phyloP scores from a whole-genome alignment of 352 stramenopile species.

The Pythium brassicae region DNA sequence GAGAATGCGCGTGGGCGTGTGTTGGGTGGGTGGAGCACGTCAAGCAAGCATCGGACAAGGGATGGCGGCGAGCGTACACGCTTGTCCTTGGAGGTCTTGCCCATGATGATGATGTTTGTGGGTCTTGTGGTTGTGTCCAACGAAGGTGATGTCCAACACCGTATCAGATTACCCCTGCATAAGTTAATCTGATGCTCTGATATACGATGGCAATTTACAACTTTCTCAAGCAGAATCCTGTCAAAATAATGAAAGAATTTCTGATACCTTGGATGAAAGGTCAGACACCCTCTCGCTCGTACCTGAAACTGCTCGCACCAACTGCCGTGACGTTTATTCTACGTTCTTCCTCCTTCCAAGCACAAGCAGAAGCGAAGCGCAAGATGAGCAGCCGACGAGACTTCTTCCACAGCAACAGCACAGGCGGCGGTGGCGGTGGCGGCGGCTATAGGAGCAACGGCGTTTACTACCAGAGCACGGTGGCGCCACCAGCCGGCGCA shows the following conservation, averaged over 20 bases:
- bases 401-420: slow-evolving; percentile 2
- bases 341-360: too few species aligned
- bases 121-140: background rate
- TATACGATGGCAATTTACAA: background rate
- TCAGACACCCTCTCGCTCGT: too few species aligned
- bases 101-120: slow-evolving; percentile 38
- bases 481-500: background rate
- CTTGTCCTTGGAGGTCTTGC: slow-evolving; percentile 90
- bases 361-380: background rate
- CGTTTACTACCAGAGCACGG: slow-evolving; percentile 12
- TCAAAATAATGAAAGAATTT: too few species aligned
- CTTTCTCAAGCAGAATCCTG: too few species aligned
- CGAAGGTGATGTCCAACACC: background rate
- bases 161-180: background rate
- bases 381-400: slow-evolving; percentile 7
- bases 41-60: too few species aligned
- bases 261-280: too few species aligned
- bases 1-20: background rate
- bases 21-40: too few species aligned
- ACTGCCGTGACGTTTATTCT: too few species aligned
- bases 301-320: too few species aligned
- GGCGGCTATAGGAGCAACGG: slow-evolving; percentile 12
- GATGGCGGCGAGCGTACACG: slow-evolving; percentile 39
- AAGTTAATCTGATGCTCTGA: background rate
- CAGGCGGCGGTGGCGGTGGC: background rate